Conservation (phyloP, 1,284 basidiomycete genomes). For the Apiotrichum mycotoxinovorans region DNA sequence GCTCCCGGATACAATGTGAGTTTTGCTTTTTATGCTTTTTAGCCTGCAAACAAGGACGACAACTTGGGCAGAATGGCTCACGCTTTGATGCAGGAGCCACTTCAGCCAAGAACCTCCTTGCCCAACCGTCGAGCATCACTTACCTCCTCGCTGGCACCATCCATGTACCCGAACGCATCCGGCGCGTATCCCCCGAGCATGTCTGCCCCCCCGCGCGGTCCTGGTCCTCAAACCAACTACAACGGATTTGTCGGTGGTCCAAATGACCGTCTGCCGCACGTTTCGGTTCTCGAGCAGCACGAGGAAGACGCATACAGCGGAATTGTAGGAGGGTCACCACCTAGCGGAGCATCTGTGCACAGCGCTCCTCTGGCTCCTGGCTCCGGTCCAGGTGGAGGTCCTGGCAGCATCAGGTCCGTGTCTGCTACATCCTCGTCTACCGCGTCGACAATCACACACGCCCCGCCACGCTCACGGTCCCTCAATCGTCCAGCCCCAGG, state of each 20-base stretch:
- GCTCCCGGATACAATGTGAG: neutral
- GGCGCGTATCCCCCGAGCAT: neutral
- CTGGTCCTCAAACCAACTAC: neutral
- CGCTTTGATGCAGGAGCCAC: neutral
- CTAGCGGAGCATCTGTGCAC: neutral
- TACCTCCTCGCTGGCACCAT: neutral
- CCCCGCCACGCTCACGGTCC: neutral
- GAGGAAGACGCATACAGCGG: constrained; percentile 2
- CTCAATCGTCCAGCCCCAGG: neutral
- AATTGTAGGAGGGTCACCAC: neutral
- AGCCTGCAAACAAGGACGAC: no score
- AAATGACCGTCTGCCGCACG: constrained; percentile 5
- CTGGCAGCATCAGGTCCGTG: neutral
- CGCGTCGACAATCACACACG: neutral
- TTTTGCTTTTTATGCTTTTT: neutral
- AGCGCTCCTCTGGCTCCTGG: neutral
- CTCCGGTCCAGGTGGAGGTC: neutral
- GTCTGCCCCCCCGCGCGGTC: neutral
- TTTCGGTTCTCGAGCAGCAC: neutral
- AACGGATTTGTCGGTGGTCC: constrained; percentile 1
- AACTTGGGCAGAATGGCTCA: neutral
- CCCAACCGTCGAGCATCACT: constrained; percentile 6
- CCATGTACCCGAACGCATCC: neutral
- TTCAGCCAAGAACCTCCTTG: neutral
- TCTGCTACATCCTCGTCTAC: neutral